Evolutionary conservation across 2,329 filamentous ascomycete genomes (phyloP).

Genomic region (Aspergillus felis): DNA sequence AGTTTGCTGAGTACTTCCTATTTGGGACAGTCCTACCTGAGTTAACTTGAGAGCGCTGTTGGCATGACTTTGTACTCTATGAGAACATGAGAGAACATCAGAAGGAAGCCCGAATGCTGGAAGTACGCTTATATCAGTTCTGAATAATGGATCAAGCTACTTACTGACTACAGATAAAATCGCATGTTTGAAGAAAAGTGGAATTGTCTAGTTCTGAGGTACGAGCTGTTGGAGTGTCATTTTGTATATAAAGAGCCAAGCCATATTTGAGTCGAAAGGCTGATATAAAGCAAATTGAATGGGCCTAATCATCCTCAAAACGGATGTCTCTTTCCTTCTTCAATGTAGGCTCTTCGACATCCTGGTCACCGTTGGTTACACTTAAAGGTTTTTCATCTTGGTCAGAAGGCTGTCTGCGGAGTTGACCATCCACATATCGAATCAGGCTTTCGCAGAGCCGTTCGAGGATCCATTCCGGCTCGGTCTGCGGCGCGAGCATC

Average conservation of each 20-base stretch:
- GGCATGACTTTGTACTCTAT: no score
- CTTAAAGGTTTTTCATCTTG: neutral
- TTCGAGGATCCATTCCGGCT: conserved; percentile 65
- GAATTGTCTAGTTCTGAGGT: neutral
- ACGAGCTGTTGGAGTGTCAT: neutral
- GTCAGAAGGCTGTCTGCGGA: conserved; percentile 7
- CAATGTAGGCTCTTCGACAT: conserved; percentile 16
- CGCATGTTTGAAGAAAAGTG: no score
- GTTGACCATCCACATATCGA: conserved; percentile 35
- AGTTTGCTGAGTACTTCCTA: neutral
- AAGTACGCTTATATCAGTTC: no score
- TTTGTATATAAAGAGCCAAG: neutral
- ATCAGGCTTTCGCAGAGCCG: conserved; percentile 62
- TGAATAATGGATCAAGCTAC: no score
- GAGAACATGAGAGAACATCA: no score
- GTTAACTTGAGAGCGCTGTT: no score
- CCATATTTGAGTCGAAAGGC: neutral
- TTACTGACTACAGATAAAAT: no score
- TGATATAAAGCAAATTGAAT: neutral
- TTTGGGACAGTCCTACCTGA: neutral
- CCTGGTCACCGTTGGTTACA: neutral
- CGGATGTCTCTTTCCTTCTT: conserved; percentile 23
- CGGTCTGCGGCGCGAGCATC: conserved; percentile 59
- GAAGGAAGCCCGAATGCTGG: no score
- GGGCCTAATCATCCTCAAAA: conserved; percentile 8